A percentile compares a stretch with the other conserved stretches of the same genome.
These are phyloP conservation scores for Diaporthe vexans DNA, from an alignment of 2,329 filamentous ascomycete genomes.

Conservation along the genomic window DNA sequence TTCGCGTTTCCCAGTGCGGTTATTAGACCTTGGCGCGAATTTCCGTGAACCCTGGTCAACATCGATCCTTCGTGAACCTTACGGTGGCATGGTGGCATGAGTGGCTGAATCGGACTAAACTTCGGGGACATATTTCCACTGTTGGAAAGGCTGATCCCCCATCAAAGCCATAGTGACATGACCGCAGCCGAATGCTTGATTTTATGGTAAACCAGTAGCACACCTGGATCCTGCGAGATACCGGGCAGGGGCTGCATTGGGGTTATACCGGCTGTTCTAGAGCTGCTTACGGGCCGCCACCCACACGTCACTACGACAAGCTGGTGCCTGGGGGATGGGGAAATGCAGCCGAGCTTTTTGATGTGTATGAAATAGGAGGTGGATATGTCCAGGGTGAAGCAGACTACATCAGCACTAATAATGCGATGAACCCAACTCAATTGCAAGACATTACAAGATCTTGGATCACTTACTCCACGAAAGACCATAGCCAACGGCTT, in stretches of 20 bases:
- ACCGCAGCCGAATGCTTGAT: slow-evolving; percentile 17
- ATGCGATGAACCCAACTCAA: background rate
- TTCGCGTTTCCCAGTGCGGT: slow-evolving; percentile 21
- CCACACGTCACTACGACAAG: background rate
- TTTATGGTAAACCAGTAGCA: slow-evolving; percentile 1
- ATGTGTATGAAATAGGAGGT: background rate
- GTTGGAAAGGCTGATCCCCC: slow-evolving; percentile 7
- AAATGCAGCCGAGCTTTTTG: slow-evolving; percentile 10
- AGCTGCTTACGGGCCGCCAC: slow-evolving; percentile 16
- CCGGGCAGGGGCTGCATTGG: background rate
- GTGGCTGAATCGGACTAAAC: slow-evolving; percentile 7
- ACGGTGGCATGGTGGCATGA: background rate
- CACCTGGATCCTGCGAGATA: background rate
- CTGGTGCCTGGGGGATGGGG: background rate
- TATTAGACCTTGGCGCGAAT: slow-evolving; percentile 2
- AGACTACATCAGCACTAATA: slow-evolving; percentile 6
- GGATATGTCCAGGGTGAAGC: background rate
- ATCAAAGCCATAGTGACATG: background rate
- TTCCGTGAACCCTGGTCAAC: background rate
- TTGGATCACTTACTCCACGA: background rate
- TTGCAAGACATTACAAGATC: background rate
- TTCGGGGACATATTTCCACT: slow-evolving; percentile 2
- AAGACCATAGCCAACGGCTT: background rate
- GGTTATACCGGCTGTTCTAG: background rate
- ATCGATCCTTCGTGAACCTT: slow-evolving; percentile 22